phyloP scores from a whole-genome alignment of 371 early-diverging fungal genomes.

The Fennellomyces sp. region DNA sequence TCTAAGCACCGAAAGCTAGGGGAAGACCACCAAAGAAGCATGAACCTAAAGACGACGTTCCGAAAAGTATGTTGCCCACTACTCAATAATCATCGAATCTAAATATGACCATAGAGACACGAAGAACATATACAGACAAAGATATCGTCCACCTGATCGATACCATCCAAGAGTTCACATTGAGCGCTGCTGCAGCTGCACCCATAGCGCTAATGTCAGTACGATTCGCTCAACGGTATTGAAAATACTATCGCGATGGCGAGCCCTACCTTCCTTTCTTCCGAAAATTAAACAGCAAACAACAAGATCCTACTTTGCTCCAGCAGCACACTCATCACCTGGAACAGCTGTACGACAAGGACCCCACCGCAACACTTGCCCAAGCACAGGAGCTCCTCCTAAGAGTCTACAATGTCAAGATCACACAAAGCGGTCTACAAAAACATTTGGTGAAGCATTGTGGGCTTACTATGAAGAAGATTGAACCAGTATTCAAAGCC shows the following conservation, averaged over 20 bases:
- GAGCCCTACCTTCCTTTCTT: neutral
- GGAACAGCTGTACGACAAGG: neutral
- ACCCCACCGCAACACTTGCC: conserved; percentile 1
- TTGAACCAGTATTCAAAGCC: too few relatives aligned
- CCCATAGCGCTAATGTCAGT: neutral
- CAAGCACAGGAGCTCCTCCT: conserved; percentile 8
- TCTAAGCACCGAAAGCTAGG: too few relatives aligned
- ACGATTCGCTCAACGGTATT: neutral
- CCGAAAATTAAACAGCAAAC: neutral
- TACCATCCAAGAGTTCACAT: neutral
- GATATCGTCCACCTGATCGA: neutral
- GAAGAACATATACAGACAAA: neutral
- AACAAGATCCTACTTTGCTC: neutral
- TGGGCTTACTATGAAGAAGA: conserved; percentile 17
- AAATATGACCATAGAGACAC: too few relatives aligned
- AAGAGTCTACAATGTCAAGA: neutral
- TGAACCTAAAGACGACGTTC: too few relatives aligned
- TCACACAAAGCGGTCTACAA: conserved; percentile 8
- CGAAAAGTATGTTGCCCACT: too few relatives aligned
- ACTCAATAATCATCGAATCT: too few relatives aligned
- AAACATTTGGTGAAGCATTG: conserved; percentile 21
- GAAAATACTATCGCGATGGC: neutral
- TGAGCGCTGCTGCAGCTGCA: neutral
- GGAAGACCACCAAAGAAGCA: too few relatives aligned
- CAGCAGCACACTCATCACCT: conserved; percentile 1